Evolutionary conservation across 2,329 filamentous ascomycete species (phyloP).

Genomic region (Alternaria postmessia): DNA sequence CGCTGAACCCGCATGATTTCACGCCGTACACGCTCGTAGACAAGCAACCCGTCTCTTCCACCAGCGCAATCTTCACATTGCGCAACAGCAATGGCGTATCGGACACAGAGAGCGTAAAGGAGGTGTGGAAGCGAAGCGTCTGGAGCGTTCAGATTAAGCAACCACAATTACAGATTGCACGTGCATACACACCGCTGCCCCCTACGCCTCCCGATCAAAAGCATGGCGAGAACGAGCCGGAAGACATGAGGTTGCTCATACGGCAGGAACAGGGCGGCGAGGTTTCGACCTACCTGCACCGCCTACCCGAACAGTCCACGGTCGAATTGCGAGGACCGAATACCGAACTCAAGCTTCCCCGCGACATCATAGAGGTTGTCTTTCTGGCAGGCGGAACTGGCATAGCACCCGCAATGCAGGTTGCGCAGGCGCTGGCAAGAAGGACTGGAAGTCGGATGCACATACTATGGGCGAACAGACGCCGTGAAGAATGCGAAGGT

Average conservation of each 20-base stretch:
- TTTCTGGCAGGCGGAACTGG: conserved; percentile 94
- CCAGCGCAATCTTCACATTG: conserved; percentile 74
- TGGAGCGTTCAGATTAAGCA: conserved; percentile 96
- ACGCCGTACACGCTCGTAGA: conserved; percentile 70
- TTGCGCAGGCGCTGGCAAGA: conserved; percentile 69
- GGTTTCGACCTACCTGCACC: conserved; percentile 81
- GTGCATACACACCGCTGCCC: conserved; percentile 90
- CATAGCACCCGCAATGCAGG: conserved; percentile 87
- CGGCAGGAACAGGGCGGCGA: conserved; percentile 82
- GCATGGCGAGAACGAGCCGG: conserved; percentile 37
- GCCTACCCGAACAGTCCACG: conserved; percentile 66
- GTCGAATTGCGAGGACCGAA: conserved; percentile 83
- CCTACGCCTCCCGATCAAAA: conserved; percentile 53
- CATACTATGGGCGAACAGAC: conserved; percentile 84
- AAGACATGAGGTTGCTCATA: conserved; percentile 74
- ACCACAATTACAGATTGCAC: conserved; percentile 88
- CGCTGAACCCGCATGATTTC: conserved; percentile 68
- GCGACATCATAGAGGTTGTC: conserved; percentile 67
- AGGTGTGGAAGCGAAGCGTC: conserved; percentile 68
- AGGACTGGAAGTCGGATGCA: conserved; percentile 60
- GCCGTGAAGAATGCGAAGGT: conserved; percentile 70
- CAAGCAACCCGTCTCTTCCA: conserved; percentile 70
- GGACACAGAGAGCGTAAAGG: conserved; percentile 42
- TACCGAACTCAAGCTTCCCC: conserved; percentile 69
- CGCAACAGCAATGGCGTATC: conserved; percentile 48